phyloP scores from a whole-genome alignment of 2,329 filamentous ascomycete genomes.

The Knoxdaviesia proteae region DNA sequence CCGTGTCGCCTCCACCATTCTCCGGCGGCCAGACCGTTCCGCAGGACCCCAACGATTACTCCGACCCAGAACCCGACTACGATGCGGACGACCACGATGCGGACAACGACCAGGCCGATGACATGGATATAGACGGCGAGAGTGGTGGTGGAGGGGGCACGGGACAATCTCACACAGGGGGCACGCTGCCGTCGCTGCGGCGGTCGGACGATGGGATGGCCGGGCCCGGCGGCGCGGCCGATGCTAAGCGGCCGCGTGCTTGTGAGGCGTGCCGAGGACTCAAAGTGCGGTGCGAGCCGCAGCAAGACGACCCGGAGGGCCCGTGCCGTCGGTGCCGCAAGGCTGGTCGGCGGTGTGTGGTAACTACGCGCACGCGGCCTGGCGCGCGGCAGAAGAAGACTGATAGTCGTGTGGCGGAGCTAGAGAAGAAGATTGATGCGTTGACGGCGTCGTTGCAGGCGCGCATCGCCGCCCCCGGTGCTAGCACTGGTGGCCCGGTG shows the following conservation, averaged over 20 bases:
- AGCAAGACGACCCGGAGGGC: constrained; percentile 37
- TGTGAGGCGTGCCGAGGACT: constrained; percentile 58
- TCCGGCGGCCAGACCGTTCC: too few species aligned
- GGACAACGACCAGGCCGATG: too few species aligned
- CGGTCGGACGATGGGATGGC: neutral
- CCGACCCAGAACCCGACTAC: too few species aligned
- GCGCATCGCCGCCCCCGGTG: neutral
- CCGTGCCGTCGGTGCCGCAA: constrained; percentile 62
- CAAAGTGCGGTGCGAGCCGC: constrained; percentile 72
- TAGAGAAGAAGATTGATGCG: constrained; percentile 84
- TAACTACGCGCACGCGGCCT: constrained; percentile 45
- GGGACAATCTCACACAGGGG: neutral
- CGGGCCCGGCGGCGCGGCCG: constrained; percentile 11
- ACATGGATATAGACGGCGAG: too few species aligned
- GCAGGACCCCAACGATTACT: too few species aligned
- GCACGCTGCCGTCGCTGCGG: constrained; percentile 6
- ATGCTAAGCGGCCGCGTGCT: constrained; percentile 47
- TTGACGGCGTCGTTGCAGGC: constrained; percentile 62
- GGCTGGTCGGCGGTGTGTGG: constrained; percentile 54
- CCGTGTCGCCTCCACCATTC: too few species aligned
- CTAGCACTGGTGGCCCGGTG: constrained; percentile 2
- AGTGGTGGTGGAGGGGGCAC: too few species aligned
- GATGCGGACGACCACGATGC: too few species aligned
- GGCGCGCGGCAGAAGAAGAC: constrained; percentile 75
- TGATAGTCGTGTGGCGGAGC: constrained; percentile 69